These are phyloP conservation scores for Anthracocystis setariae DNA, from an alignment of 1,284 basidiomycete species.

Conservation along the genomic window DNA sequence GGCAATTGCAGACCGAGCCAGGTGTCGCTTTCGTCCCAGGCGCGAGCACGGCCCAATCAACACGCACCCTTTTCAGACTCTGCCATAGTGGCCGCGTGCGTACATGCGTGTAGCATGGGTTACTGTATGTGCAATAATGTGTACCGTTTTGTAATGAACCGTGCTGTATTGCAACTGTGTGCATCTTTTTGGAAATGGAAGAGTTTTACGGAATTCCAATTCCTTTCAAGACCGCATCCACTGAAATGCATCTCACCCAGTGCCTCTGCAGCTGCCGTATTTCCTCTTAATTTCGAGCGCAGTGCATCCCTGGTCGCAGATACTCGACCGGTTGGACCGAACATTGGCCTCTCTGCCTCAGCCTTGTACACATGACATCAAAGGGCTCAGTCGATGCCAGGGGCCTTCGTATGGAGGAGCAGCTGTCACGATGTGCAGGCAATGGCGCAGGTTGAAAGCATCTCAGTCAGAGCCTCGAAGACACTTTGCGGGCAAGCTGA, in stretches of 20 bases:
- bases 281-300: slow-evolving; percentile 36
- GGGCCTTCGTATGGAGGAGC: background rate
- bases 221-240: slow-evolving; percentile 23
- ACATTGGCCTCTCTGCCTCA: background rate
- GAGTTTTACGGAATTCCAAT: background rate
- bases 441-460: too few species aligned
- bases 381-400: background rate
- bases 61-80: slow-evolving; percentile 31
- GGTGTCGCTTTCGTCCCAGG: background rate
- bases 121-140: too few species aligned
- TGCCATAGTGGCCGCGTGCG: too few species aligned
- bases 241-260: slow-evolving; percentile 4
- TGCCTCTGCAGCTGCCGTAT: slow-evolving; percentile 14
- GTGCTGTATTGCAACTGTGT: too few species aligned
- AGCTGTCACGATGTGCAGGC: too few species aligned
- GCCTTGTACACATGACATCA: background rate
- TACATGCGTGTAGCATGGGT: too few species aligned
- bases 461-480: too few species aligned
- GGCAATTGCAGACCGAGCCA: slow-evolving; percentile 37
- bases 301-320: background rate
- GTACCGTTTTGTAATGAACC: too few species aligned
- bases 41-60: slow-evolving; percentile 41
- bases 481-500: too few species aligned
- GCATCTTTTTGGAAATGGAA: background rate
- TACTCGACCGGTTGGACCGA: slow-evolving; percentile 28